These are phyloP conservation scores for Rhododendron henanense DNA, from an alignment of 148 eudicot genomes.

Conservation along the genomic window DNA sequence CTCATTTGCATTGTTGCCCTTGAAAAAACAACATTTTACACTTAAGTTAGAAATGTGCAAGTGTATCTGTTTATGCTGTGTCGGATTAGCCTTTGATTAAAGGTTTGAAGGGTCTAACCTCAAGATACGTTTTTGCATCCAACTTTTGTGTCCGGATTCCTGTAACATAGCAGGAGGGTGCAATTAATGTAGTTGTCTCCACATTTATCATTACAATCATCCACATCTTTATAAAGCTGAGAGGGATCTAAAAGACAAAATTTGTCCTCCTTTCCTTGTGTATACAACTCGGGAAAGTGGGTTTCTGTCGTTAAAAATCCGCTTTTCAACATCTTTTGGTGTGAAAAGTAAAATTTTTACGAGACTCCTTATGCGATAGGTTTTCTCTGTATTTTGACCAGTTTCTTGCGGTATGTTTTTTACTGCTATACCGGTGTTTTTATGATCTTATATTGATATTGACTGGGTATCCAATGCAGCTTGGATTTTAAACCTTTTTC, in stretches of 20 bases:
- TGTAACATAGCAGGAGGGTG: not conserved
- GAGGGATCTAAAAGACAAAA: not conserved
- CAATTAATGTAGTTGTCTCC: not conserved
- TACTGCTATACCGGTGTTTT: not conserved
- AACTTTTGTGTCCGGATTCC: not conserved
- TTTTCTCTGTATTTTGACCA: slow-evolving; percentile 20
- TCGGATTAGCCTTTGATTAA: not conserved
- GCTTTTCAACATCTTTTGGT: not conserved
- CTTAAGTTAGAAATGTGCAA: not conserved
- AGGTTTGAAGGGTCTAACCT: not conserved
- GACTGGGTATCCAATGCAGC: not conserved
- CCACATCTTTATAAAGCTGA: not conserved
- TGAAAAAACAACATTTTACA: not conserved
- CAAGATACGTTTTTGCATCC: not conserved
- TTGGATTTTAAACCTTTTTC: not conserved
- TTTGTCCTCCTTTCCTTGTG: not conserved
- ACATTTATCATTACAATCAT: slow-evolving; percentile 42
- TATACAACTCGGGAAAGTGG: too few relatives aligned
- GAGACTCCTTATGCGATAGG: slow-evolving; percentile 30
- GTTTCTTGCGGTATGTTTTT: not conserved
- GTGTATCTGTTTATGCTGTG: not conserved
- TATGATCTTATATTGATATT: not conserved
- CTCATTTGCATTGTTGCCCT: not conserved
- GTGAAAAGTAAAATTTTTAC: not conserved
- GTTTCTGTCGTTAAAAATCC: not conserved